Conservation (phyloP, 108 stramenopile genomes). For the Nitzschia sp. region DNA sequence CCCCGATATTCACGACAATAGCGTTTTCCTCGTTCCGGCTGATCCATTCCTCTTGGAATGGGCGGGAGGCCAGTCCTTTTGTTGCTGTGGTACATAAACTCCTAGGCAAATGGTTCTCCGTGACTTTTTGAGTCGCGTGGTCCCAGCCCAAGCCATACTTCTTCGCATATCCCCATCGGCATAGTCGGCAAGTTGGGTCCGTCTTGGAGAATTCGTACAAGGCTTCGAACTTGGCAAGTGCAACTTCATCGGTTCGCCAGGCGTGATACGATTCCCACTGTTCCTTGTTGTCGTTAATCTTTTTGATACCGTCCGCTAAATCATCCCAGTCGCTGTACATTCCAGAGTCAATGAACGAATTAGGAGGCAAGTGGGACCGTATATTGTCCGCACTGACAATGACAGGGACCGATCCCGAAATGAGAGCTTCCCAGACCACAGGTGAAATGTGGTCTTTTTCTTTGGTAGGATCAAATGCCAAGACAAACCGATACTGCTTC, state of each 20-base stretch:
- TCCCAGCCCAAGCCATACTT: constrained; percentile 71
- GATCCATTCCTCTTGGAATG: constrained; percentile 56
- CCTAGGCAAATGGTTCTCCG: constrained; percentile 31
- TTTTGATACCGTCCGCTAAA: constrained; percentile 43
- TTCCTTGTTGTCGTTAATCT: constrained; percentile 45
- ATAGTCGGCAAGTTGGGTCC: constrained; percentile 50
- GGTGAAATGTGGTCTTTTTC: constrained; percentile 75
- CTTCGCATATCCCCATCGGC: constrained; percentile 74
- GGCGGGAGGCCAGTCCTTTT: constrained; percentile 30
- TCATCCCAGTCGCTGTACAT: constrained; percentile 43
- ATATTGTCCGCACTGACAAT: constrained; percentile 70
- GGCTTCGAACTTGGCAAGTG: constrained; percentile 36
- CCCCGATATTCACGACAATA: constrained; percentile 2
- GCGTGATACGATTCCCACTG: constrained; percentile 68
- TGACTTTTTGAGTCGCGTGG: constrained; percentile 53
- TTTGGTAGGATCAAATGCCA: constrained; percentile 59
- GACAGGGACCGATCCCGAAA: constrained; percentile 69
- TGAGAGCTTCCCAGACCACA: constrained; percentile 62
- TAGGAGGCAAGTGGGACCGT: constrained; percentile 44
- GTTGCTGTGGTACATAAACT: constrained; percentile 42
- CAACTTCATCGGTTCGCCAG: constrained; percentile 56
- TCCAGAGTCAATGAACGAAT: constrained; percentile 50
- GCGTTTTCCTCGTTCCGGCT: constrained; percentile 16
- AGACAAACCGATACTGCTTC: constrained; percentile 59
- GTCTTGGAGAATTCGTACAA: constrained; percentile 46